Base-by-base conservation (phyloP, 2,329 filamentous ascomycete species). In the Aspergillus eucalypticola region DNA sequence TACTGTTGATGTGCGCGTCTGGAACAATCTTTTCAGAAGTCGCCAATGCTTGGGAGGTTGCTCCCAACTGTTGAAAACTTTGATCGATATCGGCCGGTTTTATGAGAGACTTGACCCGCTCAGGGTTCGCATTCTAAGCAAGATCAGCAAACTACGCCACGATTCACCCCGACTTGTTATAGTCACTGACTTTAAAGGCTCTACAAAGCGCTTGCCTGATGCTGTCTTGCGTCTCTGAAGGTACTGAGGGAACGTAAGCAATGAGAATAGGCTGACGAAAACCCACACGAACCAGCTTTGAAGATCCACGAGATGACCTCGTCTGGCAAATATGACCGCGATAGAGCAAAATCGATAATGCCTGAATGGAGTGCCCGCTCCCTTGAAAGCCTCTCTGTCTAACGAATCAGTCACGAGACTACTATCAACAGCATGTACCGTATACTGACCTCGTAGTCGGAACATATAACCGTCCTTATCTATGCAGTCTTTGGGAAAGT, bases 271-370 rank as follows among this genome's bases (percentile, higher is more conserved):
- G 5, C 21, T 10, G 19, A 48, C 29, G 46, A 50, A 41, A 27
- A 3, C 25, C 48, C 63, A 5, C 41, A 52, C 8, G 13, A 68
- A 78, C 78, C 64, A 54, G 73, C 70, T 42, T 71, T 63, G 38
- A 79, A 72, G 3, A 91, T 78, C 90, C 90, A 93, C 15, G 82
- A 67, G 53, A 91, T 81, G 1, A 92, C 69, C 57, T 88, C 83
- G 61, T 90, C 85, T 0, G 89, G 86, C 11, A 92, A 71, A 3
- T 70, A 64, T 11, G 74, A 71, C 41, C 77, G 77, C 4, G 72
- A 69, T 15, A 84, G 75, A 13, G 88, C 77, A 48, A 84, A 82
- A 58, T 84, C 81, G 1, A 87, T 81, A 58, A 89, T 76, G 1
- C 89, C 89, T 19, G 85, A 87, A 23, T 86, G 74, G 56, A 92